Evolutionary conservation across 768 basidiomycete species (phyloP).

Genomic region (Arthromyces matolae): DNA sequence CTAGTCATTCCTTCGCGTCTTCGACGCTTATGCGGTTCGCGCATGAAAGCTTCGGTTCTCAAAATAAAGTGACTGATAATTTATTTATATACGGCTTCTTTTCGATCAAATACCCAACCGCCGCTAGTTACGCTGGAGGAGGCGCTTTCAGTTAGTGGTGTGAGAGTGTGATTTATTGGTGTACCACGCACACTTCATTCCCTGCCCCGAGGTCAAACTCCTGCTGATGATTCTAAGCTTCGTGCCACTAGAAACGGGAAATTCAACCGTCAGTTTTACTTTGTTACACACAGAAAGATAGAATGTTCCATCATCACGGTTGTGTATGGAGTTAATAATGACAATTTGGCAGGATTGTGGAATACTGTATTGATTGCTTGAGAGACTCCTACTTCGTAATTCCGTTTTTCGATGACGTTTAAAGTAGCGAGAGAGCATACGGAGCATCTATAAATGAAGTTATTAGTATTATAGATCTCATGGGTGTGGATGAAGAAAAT

Average conservation of each 20-base stretch:
- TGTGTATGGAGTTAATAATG: conserved; percentile 9
- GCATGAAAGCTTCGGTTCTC: no score
- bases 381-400: conserved; percentile 34
- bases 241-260: conserved; percentile 32
- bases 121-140: no score
- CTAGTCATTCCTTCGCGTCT: no score
- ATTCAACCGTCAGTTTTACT: background rate
- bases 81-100: no score
- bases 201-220: no score
- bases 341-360: conserved; percentile 39
- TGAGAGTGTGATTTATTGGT: no score
- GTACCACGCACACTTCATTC: no score
- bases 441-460: conserved; percentile 32
- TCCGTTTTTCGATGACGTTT: conserved; percentile 28
- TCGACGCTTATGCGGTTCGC: no score
- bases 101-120: no score
- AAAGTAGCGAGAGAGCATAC: conserved; percentile 35
- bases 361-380: conserved; percentile 44
- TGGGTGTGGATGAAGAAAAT: background rate
- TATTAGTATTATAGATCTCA: background rate
- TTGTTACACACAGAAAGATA: background rate
- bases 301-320: no score
- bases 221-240: conserved; percentile 41
- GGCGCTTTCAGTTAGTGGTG: no score
- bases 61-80: no score